Evolutionary conservation across 176 grass and related monocot genomes (phyloP), one percentile per base, ranked within the genome.

Genomic region (Tuctoria greenei): DNA sequence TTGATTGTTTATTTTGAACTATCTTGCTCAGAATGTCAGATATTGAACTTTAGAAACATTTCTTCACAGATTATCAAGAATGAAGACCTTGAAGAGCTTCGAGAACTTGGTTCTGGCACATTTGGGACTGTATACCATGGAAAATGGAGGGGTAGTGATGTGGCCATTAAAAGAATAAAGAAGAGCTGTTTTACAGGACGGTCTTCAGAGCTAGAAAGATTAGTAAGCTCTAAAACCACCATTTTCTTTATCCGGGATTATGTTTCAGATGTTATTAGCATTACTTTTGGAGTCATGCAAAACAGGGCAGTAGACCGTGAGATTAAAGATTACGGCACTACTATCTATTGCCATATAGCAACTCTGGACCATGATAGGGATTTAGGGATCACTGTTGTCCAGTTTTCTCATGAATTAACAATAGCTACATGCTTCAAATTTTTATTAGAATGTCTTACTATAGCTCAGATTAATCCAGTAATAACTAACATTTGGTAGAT

Each of bases 71-170:
- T 50, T 6, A 20, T 50, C 16, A 50, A 50, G 16, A 6, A 50
- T 4, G 10, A 18, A 7, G 47, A 50, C 16, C 17, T 50, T 5
- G 17, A 50, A 18, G 17, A 18, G 6, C 16, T 50, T 0, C 3
- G 47, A 4, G 47, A 50, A 50, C 47, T 50, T 5, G 47, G 47
- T 50, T 50, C 47, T 50, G 47, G 15, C 5, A 18, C 47, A 4
- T 50, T 91, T 83, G 94, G 94, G 73, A 93, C 91, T 38, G 94
- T 97, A 34, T 91, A 89, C 55, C 91, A 93, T 77, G 94, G 91
- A 45, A 91, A 50, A 86, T 97, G 91, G 94, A 93, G 76, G 71
- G 94, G 94, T 54, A 91, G 78, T 45, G 84, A 97, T 91, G 91
- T 97, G 26, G 94, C 91, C 61, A 91, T 97, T 50, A 97, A 97